These are phyloP conservation scores for Polytrichum commune DNA, from an alignment of 225 moss, liverwort and hornwort genomes.

Conservation along the genomic window DNA sequence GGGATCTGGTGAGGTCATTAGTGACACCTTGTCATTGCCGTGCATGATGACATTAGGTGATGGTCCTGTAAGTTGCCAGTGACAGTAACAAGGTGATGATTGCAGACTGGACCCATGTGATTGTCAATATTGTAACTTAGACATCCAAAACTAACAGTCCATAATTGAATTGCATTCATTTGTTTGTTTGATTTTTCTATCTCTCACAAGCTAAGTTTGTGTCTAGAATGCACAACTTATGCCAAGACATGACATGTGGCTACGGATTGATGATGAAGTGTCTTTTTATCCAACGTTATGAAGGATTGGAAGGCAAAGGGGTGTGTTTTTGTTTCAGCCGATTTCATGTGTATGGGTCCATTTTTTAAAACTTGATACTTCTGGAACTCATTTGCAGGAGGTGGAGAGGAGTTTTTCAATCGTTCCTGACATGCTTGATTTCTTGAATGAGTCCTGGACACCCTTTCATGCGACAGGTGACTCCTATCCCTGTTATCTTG, in stretches of 20 bases:
- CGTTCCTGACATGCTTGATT: conserved; percentile 58
- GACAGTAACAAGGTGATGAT: conserved; percentile 1
- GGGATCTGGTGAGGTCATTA: too few species aligned
- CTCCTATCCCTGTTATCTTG: not conserved
- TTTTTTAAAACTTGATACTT: conserved; percentile 15
- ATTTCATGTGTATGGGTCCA: conserved; percentile 3
- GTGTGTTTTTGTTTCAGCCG: not conserved
- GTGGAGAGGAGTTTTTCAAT: conserved; percentile 46
- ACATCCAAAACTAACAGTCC: too few species aligned
- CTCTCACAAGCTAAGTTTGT: conserved; percentile 6
- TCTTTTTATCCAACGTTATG: not conserved
- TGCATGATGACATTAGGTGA: not conserved
- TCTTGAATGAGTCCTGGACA: conserved; percentile 79
- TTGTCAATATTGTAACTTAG: too few species aligned
- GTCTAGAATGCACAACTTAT: not conserved
- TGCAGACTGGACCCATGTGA: not conserved
- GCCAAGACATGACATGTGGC: not conserved
- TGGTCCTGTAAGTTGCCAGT: not conserved
- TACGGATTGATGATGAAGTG: too few species aligned
- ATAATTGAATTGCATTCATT: too few species aligned
- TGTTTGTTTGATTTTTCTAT: not conserved
- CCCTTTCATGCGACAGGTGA: conserved; percentile 85
- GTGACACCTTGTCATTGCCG: too few species aligned
- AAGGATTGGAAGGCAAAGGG: not conserved
- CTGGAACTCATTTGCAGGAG: conserved; percentile 35